These are phyloP conservation scores for Penicillium coprophilum DNA, from an alignment of 495 filamentous ascomycete genomes.

Conservation along the genomic window DNA sequence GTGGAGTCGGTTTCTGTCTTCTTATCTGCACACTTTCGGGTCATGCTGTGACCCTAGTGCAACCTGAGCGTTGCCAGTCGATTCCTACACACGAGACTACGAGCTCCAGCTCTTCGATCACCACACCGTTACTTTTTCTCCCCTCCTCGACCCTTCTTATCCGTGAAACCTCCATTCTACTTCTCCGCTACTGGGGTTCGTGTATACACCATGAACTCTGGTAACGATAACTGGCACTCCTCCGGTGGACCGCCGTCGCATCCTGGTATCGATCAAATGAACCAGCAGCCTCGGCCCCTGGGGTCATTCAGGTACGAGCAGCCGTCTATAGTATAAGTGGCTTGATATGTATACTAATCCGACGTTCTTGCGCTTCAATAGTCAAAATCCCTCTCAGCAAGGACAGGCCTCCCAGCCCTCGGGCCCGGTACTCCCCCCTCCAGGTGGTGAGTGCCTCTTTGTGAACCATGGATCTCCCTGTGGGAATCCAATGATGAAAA, in stretches of 20 bases:
- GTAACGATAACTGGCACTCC: constrained; percentile 51
- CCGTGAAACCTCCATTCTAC: background rate
- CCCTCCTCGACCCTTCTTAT: constrained; percentile 4
- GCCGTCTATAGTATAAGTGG: background rate
- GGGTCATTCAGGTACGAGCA: constrained; percentile 45
- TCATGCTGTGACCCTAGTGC: constrained; percentile 31
- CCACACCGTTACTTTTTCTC: constrained; percentile 3
- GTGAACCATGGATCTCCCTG: background rate
- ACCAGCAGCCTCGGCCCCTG: constrained; percentile 46
- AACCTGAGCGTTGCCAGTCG: constrained; percentile 21
- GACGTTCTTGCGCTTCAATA: constrained; percentile 19
- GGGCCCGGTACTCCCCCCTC: constrained; percentile 50
- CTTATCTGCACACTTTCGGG: constrained; percentile 8
- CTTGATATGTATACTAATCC: constrained; percentile 18
- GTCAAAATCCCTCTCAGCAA: constrained; percentile 50
- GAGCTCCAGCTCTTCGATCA: constrained; percentile 21
- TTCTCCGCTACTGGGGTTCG: constrained; percentile 16
- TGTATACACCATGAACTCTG: constrained; percentile 45
- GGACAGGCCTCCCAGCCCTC: constrained; percentile 48
- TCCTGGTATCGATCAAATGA: constrained; percentile 49
- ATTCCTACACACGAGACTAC: constrained; percentile 13
- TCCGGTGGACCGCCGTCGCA: constrained; percentile 46
- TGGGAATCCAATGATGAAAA: background rate
- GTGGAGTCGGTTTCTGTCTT: constrained; percentile 7
- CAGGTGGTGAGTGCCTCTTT: constrained; percentile 42